Evolutionary conservation across 495 filamentous ascomycete genomes (phyloP).

Genomic region (Cudoniella acicularis): DNA sequence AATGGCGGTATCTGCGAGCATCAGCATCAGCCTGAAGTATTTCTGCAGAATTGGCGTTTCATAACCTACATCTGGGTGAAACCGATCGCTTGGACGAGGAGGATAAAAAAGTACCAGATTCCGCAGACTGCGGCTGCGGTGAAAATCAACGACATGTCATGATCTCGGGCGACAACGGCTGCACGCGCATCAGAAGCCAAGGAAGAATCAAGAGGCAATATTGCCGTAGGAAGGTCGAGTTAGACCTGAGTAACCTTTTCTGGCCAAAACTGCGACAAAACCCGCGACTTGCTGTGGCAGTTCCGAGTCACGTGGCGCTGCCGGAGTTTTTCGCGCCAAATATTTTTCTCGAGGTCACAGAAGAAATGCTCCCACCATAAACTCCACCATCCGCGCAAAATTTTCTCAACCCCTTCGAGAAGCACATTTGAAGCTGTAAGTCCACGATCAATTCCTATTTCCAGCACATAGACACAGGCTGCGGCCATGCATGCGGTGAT

Average conservation of each 20-base stretch:
- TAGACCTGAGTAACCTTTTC: neutral
- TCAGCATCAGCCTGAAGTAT: constrained; percentile 12
- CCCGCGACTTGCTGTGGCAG: neutral
- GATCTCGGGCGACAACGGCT: neutral
- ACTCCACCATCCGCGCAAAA: neutral
- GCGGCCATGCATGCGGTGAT: constrained; percentile 45
- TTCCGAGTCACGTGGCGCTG: constrained; percentile 9
- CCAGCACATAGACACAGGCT: neutral
- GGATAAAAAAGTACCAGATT: constrained; percentile 45
- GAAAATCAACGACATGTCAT: constrained; percentile 32
- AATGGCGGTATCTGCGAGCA: constrained; percentile 42
- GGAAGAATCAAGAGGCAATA: neutral
- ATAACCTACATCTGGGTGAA: constrained; percentile 45
- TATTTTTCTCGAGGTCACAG: neutral
- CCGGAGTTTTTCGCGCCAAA: constrained; percentile 16
- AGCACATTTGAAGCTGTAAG: constrained; percentile 23
- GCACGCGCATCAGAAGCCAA: constrained; percentile 14
- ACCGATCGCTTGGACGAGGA: constrained; percentile 47
- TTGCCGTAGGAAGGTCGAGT: constrained; percentile 1
- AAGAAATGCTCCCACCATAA: constrained; percentile 3
- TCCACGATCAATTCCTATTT: constrained; percentile 12
- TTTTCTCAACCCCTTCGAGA: constrained; percentile 13
- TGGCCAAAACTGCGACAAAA: constrained; percentile 1
- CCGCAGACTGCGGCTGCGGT: constrained; percentile 41
- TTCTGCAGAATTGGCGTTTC: neutral